A percentile compares a stretch with the other conserved stretches of the same genome.
Conservation (phyloP, 176 grass and related monocot genomes). For the Tillandsia fasciculata region DNA sequence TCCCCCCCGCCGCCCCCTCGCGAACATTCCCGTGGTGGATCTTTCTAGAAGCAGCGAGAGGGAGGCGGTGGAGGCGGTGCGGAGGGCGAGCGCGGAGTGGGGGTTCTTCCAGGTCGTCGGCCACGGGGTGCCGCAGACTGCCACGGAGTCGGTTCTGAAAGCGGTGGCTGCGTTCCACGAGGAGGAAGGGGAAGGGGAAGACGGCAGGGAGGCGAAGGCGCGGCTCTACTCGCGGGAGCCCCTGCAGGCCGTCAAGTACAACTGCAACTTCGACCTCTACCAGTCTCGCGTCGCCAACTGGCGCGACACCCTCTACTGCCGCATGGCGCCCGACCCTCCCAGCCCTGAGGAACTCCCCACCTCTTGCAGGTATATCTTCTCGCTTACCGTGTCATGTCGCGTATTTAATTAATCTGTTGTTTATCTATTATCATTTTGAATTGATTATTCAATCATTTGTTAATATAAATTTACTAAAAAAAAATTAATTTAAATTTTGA, state of each 20-base stretch:
- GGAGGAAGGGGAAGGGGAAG: background rate
- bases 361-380: slow-evolving; percentile 17
- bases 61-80: slow-evolving; percentile 4
- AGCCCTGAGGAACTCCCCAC: slow-evolving; percentile 26
- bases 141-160: slow-evolving; percentile 9
- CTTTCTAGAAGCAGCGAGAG: slow-evolving; percentile 1
- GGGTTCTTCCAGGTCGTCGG: slow-evolving; percentile 57
- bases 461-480: too few relatives aligned
- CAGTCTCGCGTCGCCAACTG: slow-evolving; percentile 37
- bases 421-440: too few relatives aligned
- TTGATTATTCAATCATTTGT: too few relatives aligned
- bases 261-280: slow-evolving; percentile 57
- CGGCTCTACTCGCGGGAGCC: slow-evolving; percentile 45
- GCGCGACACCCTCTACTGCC: slow-evolving; percentile 51
- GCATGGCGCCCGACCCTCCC: slow-evolving; percentile 45
- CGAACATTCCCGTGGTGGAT: slow-evolving; percentile 31
- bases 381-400: too few relatives aligned
- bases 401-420: too few relatives aligned
- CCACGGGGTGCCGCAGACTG: slow-evolving; percentile 19
- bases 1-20: background rate
- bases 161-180: slow-evolving; percentile 41
- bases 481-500: too few relatives aligned
- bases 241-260: slow-evolving; percentile 32
- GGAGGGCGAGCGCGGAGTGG: slow-evolving; percentile 28
- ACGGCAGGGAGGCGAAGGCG: slow-evolving; percentile 26